Conservation (phyloP, 768 basidiomycete genomes). For the Leccinellum rugosiceps region DNA sequence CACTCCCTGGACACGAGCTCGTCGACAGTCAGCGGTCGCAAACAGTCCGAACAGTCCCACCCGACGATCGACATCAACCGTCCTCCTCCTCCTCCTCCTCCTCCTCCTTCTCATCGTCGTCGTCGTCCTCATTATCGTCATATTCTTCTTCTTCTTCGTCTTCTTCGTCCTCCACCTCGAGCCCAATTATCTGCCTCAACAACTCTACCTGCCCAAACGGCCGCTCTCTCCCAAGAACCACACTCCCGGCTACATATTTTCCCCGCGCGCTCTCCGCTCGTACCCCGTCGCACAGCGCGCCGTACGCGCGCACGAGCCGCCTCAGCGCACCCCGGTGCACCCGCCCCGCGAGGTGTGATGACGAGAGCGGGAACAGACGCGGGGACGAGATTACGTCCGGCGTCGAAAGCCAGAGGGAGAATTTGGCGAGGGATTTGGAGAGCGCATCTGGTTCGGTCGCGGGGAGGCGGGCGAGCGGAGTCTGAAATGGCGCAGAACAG, state of each 20-base stretch:
- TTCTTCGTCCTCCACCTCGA: constrained; percentile 42
- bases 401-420: constrained; percentile 83
- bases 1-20: too few relatives aligned
- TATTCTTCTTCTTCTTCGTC: neutral
- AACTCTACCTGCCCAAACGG: constrained; percentile 78
- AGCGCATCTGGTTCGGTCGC: constrained; percentile 62
- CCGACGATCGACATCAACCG: neutral
- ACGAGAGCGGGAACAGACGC: constrained; percentile 69
- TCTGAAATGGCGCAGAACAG: constrained; percentile 34
- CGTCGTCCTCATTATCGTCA: rapidly evolving
- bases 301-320: constrained; percentile 69
- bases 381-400: constrained; percentile 79
- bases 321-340: constrained; percentile 78
- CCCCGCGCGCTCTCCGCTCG: constrained; percentile 53
- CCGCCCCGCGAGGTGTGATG: constrained; percentile 57
- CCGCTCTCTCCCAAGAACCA: constrained; percentile 76
- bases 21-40: too few relatives aligned
- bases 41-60: too few relatives aligned
- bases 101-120: rapidly evolving
- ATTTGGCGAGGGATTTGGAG: constrained; percentile 57
- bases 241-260: constrained; percentile 87
- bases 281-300: constrained; percentile 71
- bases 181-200: constrained; percentile 75
- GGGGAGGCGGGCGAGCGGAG: constrained; percentile 71
- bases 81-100: neutral